phyloP scores from a whole-genome alignment of 2,329 filamentous ascomycete genomes.

The Xylariales sp. region DNA sequence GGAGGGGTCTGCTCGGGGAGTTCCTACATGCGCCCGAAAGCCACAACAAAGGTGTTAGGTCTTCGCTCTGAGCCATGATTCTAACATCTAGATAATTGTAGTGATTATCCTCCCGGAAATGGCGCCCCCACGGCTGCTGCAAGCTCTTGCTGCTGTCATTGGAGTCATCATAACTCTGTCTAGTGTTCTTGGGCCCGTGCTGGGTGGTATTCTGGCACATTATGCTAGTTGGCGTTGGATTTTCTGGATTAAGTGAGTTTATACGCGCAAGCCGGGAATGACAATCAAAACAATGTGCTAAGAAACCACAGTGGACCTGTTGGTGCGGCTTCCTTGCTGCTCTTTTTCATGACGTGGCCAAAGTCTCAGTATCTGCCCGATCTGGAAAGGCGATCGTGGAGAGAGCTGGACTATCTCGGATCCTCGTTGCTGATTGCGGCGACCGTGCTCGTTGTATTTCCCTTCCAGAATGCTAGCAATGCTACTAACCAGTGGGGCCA shows the following conservation, averaged over 20 bases:
- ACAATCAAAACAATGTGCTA: slow-evolving; percentile 38
- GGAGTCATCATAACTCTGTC: slow-evolving; percentile 61
- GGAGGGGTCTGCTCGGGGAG: not conserved
- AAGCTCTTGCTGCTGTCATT: slow-evolving; percentile 60
- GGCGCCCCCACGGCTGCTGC: slow-evolving; percentile 54
- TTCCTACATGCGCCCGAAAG: not conserved
- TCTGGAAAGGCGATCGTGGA: slow-evolving; percentile 57
- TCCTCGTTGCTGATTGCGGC: slow-evolving; percentile 65
- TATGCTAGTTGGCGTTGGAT: slow-evolving; percentile 65
- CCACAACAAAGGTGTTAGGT: not conserved
- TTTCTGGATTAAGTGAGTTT: slow-evolving; percentile 69
- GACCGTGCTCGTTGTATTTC: slow-evolving; percentile 66
- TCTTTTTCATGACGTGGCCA: slow-evolving; percentile 66
- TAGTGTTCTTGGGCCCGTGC: slow-evolving; percentile 63
- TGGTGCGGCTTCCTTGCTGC: slow-evolving; percentile 57
- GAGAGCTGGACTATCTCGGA: slow-evolving; percentile 64
- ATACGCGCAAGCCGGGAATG: not conserved
- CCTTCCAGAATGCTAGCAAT: slow-evolving; percentile 64
- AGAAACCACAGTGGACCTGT: slow-evolving; percentile 60
- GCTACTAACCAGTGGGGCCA: slow-evolving; percentile 55
- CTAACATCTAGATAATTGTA: slow-evolving; percentile 20
- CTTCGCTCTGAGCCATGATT: not conserved
- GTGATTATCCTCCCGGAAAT: slow-evolving; percentile 66
- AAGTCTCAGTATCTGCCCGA: slow-evolving; percentile 54
- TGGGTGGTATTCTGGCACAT: slow-evolving; percentile 63